phyloP scores from a whole-genome alignment of 768 basidiomycete species.

The Clathrus columnatus region DNA sequence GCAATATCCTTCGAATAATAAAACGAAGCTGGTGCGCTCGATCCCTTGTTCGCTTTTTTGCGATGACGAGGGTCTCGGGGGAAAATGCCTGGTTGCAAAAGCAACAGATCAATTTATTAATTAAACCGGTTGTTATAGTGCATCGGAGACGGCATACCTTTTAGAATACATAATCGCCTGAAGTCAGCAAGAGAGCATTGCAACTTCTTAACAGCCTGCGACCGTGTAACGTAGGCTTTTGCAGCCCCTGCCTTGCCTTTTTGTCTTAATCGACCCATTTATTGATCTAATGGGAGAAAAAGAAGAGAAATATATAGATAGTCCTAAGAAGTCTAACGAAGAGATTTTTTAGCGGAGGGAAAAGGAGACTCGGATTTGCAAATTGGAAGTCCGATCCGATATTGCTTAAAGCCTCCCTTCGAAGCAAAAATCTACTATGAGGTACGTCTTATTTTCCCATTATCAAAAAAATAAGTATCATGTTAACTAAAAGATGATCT shows the following conservation, averaged over 20 bases:
- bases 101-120: too few relatives aligned
- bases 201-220: constrained; percentile 85
- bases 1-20: constrained; percentile 98
- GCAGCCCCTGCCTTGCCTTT: constrained; percentile 90
- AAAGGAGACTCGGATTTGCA: background rate
- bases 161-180: constrained; percentile 91
- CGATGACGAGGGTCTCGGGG: constrained; percentile 89
- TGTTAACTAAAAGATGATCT: background rate
- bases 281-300: constrained; percentile 9
- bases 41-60: constrained; percentile 96
- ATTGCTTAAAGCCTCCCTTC: background rate
- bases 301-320: background rate
- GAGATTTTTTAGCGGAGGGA: background rate
- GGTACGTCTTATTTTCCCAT: background rate
- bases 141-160: constrained; percentile 48
- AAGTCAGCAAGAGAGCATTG: constrained; percentile 97
- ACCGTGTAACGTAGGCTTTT: constrained; percentile 86
- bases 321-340: background rate
- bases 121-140: constrained; percentile 1
- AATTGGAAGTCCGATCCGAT: constrained; percentile 6
- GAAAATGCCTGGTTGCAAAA: constrained; percentile 66
- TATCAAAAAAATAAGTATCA: background rate
- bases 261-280: constrained; percentile 68
- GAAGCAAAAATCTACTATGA: constrained; percentile 9
- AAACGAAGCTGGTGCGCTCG: constrained; percentile 93